phyloP scores from a whole-genome alignment of 805 yeast species.

The Pichia gijzeniarum region DNA sequence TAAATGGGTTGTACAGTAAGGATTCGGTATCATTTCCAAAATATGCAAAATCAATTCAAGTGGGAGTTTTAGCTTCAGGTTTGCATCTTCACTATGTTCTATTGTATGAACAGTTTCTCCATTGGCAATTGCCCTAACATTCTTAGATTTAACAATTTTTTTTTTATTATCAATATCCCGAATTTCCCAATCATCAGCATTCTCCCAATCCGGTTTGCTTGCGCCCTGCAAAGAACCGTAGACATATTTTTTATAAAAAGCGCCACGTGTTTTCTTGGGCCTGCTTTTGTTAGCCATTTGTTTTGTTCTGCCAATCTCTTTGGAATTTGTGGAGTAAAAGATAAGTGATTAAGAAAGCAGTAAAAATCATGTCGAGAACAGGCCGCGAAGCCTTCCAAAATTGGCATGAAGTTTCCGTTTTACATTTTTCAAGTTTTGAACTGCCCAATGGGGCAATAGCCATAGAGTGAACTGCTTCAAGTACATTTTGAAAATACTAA shows the following conservation, averaged over 20 bases:
- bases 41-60: constrained; percentile 43
- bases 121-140: not conserved
- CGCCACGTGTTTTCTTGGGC: constrained; percentile 76
- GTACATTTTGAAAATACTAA: constrained; percentile 3
- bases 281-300: constrained; percentile 76
- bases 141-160: not conserved
- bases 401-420: not conserved
- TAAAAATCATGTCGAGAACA: not conserved
- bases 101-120: constrained; percentile 4
- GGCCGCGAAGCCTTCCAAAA: not conserved
- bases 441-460: not conserved
- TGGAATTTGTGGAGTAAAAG: not conserved
- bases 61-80: constrained; percentile 32
- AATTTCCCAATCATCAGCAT: not conserved
- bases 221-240: constrained; percentile 32
- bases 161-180: not conserved
- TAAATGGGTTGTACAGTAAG: constrained; percentile 43
- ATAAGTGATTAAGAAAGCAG: not conserved
- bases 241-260: constrained; percentile 64
- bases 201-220: not conserved
- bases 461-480: not conserved
- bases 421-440: not conserved
- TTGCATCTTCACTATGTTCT: constrained; percentile 7
- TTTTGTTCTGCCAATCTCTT: no score
- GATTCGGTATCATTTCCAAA: constrained; percentile 27